Base-by-base conservation (phyloP, 1,139 yeast species). In the Lodderomyces theae region DNA sequence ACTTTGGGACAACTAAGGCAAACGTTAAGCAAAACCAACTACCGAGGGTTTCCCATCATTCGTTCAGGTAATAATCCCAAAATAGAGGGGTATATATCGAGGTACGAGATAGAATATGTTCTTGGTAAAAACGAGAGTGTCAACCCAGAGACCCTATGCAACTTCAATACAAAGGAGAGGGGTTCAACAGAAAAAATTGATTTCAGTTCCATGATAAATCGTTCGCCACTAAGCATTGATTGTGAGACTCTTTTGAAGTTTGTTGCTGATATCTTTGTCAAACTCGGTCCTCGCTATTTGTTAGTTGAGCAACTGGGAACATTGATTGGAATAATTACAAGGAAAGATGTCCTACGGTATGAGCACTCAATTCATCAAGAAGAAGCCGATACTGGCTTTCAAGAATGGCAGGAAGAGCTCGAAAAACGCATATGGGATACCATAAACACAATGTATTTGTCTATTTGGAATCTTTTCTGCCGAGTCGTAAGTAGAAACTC, bases 201-300 rank as follows among this genome's bases (percentile, higher is more conserved):
- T 42, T 73, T 80, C 47, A 66, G 65, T 10, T 60, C 60, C 2
- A 60, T 64, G 22, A 75, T 85, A 22, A 80, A 83, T 50, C 54
- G 60, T 17, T 77, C 88, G 11, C 95, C 95, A 2, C 59, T 89
- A 15, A 72, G 79, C 0, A 80, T 87, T 0, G 68, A 74, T 39
- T 61, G 78, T 1, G 58, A 64, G 25, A 69, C 82, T 0, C 73
- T 86, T 0, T 64, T 89, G 29, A 86, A 84, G 48, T 73, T 77
- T 31, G 76, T 83, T 2, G 66, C 82, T 44, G 86, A 84, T 36
- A 66, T 87, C 15, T 92, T 92, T 59, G 76, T 79, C 44, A 82
- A 85, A 49, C 58, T 89, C 30, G 97, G 97, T 0, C 96, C 97
- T 4, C 69, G 88, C 30, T 74, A 81, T 30, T 73, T 92, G 1